Base-by-base conservation (phyloP, 176 grass and related monocot genomes). In the Raddia distichophylla region DNA sequence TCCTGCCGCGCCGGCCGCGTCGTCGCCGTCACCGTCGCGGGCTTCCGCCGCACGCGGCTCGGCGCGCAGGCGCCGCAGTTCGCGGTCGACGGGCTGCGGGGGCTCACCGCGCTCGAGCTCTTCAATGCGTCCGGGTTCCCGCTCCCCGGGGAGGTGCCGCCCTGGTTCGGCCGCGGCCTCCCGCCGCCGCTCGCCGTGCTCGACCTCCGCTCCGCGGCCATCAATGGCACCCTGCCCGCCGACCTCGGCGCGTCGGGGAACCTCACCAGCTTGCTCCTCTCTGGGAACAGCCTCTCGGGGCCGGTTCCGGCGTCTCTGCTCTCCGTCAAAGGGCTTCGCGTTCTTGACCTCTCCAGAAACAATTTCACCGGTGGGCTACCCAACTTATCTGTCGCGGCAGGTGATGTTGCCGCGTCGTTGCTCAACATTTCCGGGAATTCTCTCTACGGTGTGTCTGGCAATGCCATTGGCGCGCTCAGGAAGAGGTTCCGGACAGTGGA, bases 41-140 rank as follows among this genome's bases (percentile, higher is more conserved):
- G 93, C 14, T 81, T 95, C 47, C 93, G 87, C 58, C 93, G 93
- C 52, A 93, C 93, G n/a, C 87, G 84, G 66, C 72, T 55, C 32
- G 91, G 61, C 7, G 54, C 61, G 2, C 52, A 10, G 2, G 32
- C 43, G 10, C 90, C 89, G 53, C 62, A 53, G 6, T 82, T 90
- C 64, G 74, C 84, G 17, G 80, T 95, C 22, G 85, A 88, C 40
- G 93, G 82, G 1, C 49, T 99, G 8, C 67, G 73, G 16, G 62
- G 73, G 20, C 90, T 99, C 42, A 88, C 90, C 10, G 81, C 53
- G 64, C 86, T 99, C 53, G 55, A 74, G 18, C 66, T 75, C 54
- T 99, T 99, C 87, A 95, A 99, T 74, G 96, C 96, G 1, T 91
- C 96, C 46, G 86, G 89, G 4, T 99, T 99, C 80, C 45, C 82